A percentile compares a stretch with the other conserved stretches of the same genome.
These are phyloP conservation scores for Alternaria gansuensis DNA, from an alignment of 2,329 filamentous ascomycete species.

Conservation along the genomic window DNA sequence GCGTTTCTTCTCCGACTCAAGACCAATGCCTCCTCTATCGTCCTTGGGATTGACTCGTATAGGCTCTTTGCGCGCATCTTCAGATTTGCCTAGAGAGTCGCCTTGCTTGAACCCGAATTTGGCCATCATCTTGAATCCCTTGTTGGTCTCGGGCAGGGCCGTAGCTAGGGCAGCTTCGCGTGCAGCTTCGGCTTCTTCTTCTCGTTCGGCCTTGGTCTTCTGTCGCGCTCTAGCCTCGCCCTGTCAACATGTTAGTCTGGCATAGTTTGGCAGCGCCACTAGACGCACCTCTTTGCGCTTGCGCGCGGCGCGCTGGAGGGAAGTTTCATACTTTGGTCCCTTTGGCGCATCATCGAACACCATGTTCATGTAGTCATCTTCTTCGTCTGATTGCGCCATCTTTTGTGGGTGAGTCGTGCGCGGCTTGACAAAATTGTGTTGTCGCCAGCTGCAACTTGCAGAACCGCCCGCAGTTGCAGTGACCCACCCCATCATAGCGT, in stretches of 20 bases:
- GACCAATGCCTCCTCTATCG: constrained; percentile 81
- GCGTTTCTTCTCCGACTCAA: constrained; percentile 83
- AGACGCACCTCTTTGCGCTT: constrained; percentile 60
- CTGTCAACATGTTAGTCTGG: constrained; percentile 32
- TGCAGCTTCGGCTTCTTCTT: constrained; percentile 73
- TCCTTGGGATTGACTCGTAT: constrained; percentile 80
- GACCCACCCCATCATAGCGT: constrained; percentile 28
- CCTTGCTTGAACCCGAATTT: constrained; percentile 90
- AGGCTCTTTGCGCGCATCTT: constrained; percentile 70
- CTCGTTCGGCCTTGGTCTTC: constrained; percentile 84
- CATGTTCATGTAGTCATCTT: constrained; percentile 99
- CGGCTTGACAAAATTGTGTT: constrained; percentile 4
- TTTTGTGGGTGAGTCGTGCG: constrained; percentile 4
- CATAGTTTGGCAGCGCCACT: neutral
- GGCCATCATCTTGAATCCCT: constrained; percentile 95
- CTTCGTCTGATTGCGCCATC: constrained; percentile 66
- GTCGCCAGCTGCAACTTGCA: constrained; percentile 19
- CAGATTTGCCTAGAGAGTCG: constrained; percentile 73
- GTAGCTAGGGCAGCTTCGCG: constrained; percentile 80
- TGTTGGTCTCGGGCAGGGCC: constrained; percentile 75
- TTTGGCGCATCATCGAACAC: constrained; percentile 73
- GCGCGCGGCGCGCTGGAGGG: constrained; percentile 66
- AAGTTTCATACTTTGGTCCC: constrained; percentile 64
- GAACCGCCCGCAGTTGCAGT: constrained; percentile 13
- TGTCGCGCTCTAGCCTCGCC: constrained; percentile 42